phyloP scores from a whole-genome alignment of 2,329 filamentous ascomycete genomes.

The Rhynchosporium agropyri region DNA sequence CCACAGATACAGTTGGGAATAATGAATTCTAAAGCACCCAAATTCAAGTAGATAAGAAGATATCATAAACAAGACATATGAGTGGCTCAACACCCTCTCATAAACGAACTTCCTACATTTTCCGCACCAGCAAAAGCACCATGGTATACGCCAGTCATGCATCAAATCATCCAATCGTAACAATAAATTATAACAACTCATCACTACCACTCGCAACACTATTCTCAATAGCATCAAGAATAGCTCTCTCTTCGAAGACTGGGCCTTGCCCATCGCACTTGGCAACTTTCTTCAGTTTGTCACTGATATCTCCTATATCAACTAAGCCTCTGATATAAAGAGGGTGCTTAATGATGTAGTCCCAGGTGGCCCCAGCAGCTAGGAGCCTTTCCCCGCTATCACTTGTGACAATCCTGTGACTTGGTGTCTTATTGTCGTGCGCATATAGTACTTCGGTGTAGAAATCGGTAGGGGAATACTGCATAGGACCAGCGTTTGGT shows the following conservation, averaged over 20 bases:
- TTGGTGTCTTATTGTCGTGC: constrained; percentile 63
- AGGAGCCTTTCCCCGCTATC: constrained; percentile 70
- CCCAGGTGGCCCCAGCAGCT: constrained; percentile 82
- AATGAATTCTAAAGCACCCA: not conserved
- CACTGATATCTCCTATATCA: constrained; percentile 79
- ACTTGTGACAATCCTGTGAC: constrained; percentile 69
- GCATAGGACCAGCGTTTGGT: constrained; percentile 65
- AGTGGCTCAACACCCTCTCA: constrained; percentile 14
- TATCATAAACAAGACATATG: not conserved
- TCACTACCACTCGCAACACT: constrained; percentile 78
- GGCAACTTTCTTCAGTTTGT: constrained; percentile 72
- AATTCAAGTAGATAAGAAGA: not conserved
- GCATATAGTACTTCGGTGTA: constrained; percentile 64
- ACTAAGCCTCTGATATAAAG: constrained; percentile 76
- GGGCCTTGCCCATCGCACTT: constrained; percentile 87
- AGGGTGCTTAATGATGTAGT: constrained; percentile 80
- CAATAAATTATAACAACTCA: constrained; percentile 55
- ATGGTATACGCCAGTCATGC: constrained; percentile 20
- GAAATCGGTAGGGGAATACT: constrained; percentile 73
- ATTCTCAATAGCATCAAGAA: constrained; percentile 74
- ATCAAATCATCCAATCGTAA: constrained; percentile 13
- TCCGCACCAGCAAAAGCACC: constrained; percentile 21
- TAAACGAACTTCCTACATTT: constrained; percentile 16
- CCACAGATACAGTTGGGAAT: not conserved
- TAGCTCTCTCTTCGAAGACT: constrained; percentile 78